Base-by-base conservation (phyloP, 225 moss, liverwort and hornwort genomes). In the Ulota crispa region DNA sequence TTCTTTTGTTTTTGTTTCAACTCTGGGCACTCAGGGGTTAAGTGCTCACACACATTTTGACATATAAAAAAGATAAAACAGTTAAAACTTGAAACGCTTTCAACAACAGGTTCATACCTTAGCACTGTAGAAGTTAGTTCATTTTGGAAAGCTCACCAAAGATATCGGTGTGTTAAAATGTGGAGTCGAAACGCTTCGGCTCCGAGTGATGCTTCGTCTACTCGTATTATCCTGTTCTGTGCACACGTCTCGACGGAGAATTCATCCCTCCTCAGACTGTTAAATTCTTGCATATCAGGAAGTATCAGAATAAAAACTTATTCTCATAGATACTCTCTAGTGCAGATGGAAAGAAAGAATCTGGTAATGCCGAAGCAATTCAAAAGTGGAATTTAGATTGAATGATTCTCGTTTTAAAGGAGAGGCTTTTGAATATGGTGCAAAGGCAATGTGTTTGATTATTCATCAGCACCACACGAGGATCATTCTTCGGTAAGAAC, bases 161-260 rank as follows among this genome's bases (percentile, higher is more conserved):
- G 59, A 57, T 73, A 77, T 0, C 7, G 4, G 56, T 21, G 16
- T 72, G 12, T 53, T 70, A 9, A 61, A 37, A n/a, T 64, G 59
- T 79, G 42, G 63, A 79, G 60, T 65, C 3, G 12, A 71, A 65
- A 60, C 87, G 78, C 84, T 84, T 87, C 84, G 52, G 3, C 64
- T 82, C 64, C 34, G 6, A 20, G 43, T 61, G 13, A 31, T 70
- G 32, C 34, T 75, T 84, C 0, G 0, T 55, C 6, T 81, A 1
- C 0, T 23, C 4, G 9, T 1, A 34, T 27, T 60, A 5, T 30
- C 4, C 4, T 0, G 1, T 50, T 50, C 4, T 50, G 50, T 50
- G 18, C 50, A 2, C 3, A 68, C 56, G 1, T 11, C 4, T 54
- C 8, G 18, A 0, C 0, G 0, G 5, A 78, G 55, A 24, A 70